phyloP scores from a whole-genome alignment of 805 yeast species.

The Sugiyamaella boreocaroliniensis region DNA sequence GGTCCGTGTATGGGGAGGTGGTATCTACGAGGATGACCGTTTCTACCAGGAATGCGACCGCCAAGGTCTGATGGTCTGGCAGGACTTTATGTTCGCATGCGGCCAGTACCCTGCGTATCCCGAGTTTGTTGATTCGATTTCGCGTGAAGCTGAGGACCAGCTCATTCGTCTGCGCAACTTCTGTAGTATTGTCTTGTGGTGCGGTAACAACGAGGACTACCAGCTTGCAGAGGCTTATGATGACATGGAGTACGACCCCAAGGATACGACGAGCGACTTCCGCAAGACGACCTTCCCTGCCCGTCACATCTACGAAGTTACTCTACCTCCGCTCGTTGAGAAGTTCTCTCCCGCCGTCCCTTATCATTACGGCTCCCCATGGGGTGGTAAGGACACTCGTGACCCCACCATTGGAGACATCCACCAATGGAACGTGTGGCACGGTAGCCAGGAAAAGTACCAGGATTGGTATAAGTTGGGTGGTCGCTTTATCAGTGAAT shows the following conservation, averaged over 20 bases:
- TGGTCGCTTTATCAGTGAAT: constrained; percentile 48
- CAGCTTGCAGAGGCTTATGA: constrained; percentile 36
- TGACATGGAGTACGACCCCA: constrained; percentile 28
- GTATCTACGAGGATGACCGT: constrained; percentile 38
- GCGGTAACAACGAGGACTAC: constrained; percentile 46
- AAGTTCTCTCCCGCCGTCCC: constrained; percentile 26
- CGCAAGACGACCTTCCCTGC: constrained; percentile 36
- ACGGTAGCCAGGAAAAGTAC: constrained; percentile 43
- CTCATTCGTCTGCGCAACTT: constrained; percentile 38
- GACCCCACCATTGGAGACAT: constrained; percentile 43
- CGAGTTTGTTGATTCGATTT: constrained; percentile 33
- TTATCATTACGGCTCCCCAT: constrained; percentile 47
- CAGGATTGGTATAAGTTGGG: constrained; percentile 43
- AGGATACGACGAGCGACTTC: constrained; percentile 16
- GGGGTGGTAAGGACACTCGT: constrained; percentile 35
- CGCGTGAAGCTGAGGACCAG: constrained; percentile 36
- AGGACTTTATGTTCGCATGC: constrained; percentile 54
- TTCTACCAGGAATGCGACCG: constrained; percentile 42
- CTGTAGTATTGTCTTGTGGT: constrained; percentile 36
- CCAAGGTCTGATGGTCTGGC: constrained; percentile 45
- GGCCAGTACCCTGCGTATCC: constrained; percentile 45
- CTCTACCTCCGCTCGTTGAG: constrained; percentile 34
- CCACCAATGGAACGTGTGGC: constrained; percentile 56
- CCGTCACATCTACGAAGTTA: constrained; percentile 36
- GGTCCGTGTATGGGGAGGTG: constrained; percentile 48